Evolutionary conservation across 2,329 filamentous ascomycete species (phyloP).

Genomic region (Verticillium klebahnii): DNA sequence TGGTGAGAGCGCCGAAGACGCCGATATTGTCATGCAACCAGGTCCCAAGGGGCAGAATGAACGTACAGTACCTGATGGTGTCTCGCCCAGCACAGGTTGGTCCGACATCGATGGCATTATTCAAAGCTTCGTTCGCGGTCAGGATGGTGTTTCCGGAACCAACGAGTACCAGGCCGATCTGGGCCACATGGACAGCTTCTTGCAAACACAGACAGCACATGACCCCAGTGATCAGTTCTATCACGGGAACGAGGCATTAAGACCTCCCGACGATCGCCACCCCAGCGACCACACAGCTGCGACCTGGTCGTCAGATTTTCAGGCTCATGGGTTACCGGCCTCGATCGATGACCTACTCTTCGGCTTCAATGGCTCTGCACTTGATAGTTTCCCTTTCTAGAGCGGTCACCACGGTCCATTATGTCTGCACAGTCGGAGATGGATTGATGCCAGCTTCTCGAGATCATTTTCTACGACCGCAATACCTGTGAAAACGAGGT

Average conservation of each 20-base stretch:
- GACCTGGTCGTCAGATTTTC: conserved; percentile 1
- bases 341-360: conserved; percentile 24
- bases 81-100: conserved; percentile 15
- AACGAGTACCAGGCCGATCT: not conserved
- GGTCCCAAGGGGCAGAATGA: not conserved
- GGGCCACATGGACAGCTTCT: not conserved
- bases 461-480: not conserved
- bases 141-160: conserved; percentile 4
- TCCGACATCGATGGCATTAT: conserved; percentile 31
- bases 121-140: conserved; percentile 24
- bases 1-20: not conserved
- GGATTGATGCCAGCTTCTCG: too few relatives aligned
- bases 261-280: not conserved
- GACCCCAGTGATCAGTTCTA: not conserved
- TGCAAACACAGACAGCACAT: not conserved
- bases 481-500: not conserved
- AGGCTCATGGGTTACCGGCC: conserved; percentile 1
- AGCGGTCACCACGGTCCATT: too few relatives aligned
- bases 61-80: not conserved
- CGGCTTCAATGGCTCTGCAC: conserved; percentile 23
- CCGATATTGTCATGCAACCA: not conserved
- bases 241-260: not conserved
- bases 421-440: too few relatives aligned
- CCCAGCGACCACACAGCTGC: not conserved
- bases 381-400: conserved; percentile 18